Percentiles rank a stretch among this genome's conserved stretches.
These are phyloP conservation scores for Chaetomidium leptoderma DNA, from an alignment of 495 filamentous ascomycete genomes.

Conservation along the genomic window DNA sequence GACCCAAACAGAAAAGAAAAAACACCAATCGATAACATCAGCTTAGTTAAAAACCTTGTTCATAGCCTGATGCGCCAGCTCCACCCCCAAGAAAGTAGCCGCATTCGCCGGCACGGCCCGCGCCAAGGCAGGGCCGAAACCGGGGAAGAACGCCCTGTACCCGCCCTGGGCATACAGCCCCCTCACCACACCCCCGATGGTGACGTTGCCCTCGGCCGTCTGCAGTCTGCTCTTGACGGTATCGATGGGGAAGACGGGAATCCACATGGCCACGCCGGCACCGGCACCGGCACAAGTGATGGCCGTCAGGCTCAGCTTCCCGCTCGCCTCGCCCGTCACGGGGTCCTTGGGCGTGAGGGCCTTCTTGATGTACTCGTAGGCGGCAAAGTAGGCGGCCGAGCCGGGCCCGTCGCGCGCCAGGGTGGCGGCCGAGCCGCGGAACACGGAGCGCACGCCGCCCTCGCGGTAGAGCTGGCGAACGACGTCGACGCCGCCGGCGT, in stretches of 20 bases:
- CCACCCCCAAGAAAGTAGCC: constrained; percentile 65
- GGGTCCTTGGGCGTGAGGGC: constrained; percentile 79
- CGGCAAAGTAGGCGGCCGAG: constrained; percentile 90
- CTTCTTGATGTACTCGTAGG: constrained; percentile 93
- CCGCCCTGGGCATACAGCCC: constrained; percentile 77
- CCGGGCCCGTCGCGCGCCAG: constrained; percentile 92
- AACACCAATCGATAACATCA: background rate
- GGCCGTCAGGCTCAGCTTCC: constrained; percentile 71
- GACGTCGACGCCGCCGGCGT: constrained; percentile 85
- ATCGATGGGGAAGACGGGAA: constrained; percentile 95
- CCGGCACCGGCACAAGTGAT: constrained; percentile 84
- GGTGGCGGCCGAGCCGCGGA: constrained; percentile 85
- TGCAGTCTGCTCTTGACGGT: constrained; percentile 94
- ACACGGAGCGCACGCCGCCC: constrained; percentile 85
- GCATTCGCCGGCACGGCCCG: constrained; percentile 95
- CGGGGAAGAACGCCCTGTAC: constrained; percentile 93
- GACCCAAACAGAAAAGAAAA: constrained; percentile 2
- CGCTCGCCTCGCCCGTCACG: constrained; percentile 62
- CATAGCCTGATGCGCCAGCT: constrained; percentile 78
- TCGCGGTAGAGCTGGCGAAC: constrained; percentile 90
- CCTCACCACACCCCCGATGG: constrained; percentile 72
- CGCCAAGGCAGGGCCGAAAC: constrained; percentile 86
- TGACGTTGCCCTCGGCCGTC: constrained; percentile 82
- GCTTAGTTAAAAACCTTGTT: constrained; percentile 56
- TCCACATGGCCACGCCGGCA: constrained; percentile 98